Base-by-base conservation (phyloP, 192 early-diverging fungal genomes). In the Coemansia sp. region DNA sequence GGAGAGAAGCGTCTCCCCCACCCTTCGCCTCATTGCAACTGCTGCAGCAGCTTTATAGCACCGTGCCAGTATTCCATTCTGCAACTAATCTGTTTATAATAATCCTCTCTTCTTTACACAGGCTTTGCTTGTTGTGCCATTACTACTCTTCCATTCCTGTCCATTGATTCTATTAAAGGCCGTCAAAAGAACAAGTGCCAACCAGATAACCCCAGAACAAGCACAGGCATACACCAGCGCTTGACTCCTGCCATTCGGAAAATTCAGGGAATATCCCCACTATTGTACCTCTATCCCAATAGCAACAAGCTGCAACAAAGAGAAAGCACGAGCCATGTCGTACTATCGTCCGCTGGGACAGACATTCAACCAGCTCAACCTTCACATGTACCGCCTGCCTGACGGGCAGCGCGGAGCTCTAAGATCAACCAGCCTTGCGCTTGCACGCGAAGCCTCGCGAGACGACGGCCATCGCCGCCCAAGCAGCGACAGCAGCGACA, bases 321-420 rank as follows among this genome's bases (percentile, higher is more conserved):
- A 32, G 32, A 32, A 32, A 32, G 32, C 32, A 32, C 32, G 32
- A 60, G 64, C 37, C 13, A 79, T 83, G 81, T 74, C 79, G 48
- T 82, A 82, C 59, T 43, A 70, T 16, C 63, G 79, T 42, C 79
- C 79, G 36, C 68, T 82, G 47, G 79, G 79, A 47, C 79, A 82
- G n/a, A 82, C 79, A 40, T 82, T 82, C 62, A 82, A 82, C 65
- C 79, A 82, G 65, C 74, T 82, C 59, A 82, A 82, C 59, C 71
- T 82, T 12, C 57, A 73, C 68, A 82, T 82, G 79, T 82, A 82
- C 74, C 70, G 79, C 42, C 71, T 82, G 49, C 79, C 79, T 8
- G 79, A 82, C 62, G 66, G 79, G 8, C 73, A 82, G 74, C 79
- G 79, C 62, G 79, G 79, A 18, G 79, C 79, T 15, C 65, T 82